phyloP scores from a whole-genome alignment of 148 eudicot species.

The Tetragonia tetragonoides region DNA sequence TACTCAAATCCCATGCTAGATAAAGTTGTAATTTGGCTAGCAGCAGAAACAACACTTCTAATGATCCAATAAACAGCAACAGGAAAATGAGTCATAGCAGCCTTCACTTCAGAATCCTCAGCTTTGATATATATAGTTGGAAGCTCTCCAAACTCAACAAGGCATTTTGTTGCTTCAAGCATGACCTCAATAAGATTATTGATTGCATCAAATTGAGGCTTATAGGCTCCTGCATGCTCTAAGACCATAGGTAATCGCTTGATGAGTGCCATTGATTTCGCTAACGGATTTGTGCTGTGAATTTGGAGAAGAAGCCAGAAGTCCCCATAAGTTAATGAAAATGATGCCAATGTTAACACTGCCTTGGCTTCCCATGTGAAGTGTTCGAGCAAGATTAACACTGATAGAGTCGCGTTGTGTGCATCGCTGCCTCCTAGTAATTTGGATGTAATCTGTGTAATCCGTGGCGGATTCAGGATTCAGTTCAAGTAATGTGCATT shows the following conservation, averaged over 20 bases:
- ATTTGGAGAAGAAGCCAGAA: constrained; percentile 52
- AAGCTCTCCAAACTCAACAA: constrained; percentile 34
- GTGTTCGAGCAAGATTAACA: constrained; percentile 27
- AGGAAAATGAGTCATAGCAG: constrained; percentile 35
- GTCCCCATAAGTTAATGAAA: constrained; percentile 47
- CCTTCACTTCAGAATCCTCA: constrained; percentile 31
- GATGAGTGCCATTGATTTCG: constrained; percentile 49
- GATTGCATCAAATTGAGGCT: constrained; percentile 37
- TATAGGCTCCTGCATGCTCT: constrained; percentile 30
- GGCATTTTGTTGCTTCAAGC: constrained; percentile 33
- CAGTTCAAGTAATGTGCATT: too few relatives aligned
- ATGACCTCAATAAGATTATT: constrained; percentile 36
- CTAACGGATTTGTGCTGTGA: constrained; percentile 37
- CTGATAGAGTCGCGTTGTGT: constrained; percentile 36
- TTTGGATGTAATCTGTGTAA: constrained; percentile 37
- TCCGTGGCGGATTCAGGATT: too few relatives aligned
- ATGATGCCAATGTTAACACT: constrained; percentile 44
- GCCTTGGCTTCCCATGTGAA: constrained; percentile 57
- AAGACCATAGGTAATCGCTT: constrained; percentile 33
- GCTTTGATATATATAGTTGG: constrained; percentile 27
- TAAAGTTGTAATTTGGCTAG: constrained; percentile 32
- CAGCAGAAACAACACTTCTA: constrained; percentile 39
- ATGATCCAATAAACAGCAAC: constrained; percentile 49
- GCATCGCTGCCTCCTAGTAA: constrained; percentile 36
- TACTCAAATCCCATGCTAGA: constrained; percentile 42